Evolutionary conservation across 768 basidiomycete genomes (phyloP).

Genomic region (Suillus spraguei): DNA sequence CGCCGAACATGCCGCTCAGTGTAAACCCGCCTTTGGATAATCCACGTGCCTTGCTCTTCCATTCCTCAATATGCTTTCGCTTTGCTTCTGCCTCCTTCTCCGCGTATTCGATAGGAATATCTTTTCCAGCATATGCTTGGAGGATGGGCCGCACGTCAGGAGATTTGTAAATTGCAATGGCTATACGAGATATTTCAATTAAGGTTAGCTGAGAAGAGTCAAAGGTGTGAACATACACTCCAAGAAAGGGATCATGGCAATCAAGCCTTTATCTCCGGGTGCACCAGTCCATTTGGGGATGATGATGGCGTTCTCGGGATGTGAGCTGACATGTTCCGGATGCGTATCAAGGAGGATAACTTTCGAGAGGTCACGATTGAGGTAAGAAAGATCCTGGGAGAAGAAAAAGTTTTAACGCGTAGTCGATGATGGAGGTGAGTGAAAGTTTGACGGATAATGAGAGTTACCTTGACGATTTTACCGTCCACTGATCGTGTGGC

Average conservation of each 20-base stretch:
- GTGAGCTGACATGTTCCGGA: conserved; percentile 71
- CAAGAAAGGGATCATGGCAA: conserved; percentile 96
- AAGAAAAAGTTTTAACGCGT: not conserved
- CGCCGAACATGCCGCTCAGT: conserved; percentile 47
- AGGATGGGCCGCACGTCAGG: conserved; percentile 88
- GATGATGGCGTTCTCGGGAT: conserved; percentile 88
- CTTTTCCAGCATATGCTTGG: conserved; percentile 81
- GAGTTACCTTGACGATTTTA: conserved; percentile 77
- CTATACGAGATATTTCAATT: conserved; percentile 40
- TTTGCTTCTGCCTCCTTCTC: conserved; percentile 87
- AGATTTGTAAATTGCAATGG: conserved; percentile 90
- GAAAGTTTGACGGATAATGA: not conserved
- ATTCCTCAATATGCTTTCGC: conserved; percentile 75
- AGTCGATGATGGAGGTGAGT: too few relatives aligned
- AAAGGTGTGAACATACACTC: conserved; percentile 61
- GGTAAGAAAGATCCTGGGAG: conserved; percentile 81
- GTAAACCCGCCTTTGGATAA: conserved; percentile 44
- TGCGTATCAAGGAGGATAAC: conserved; percentile 87
- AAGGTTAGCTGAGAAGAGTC: not conserved
- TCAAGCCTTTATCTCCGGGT: conserved; percentile 70
- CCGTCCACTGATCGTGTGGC: conserved; percentile 84
- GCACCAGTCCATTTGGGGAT: conserved; percentile 88
- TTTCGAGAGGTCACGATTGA: conserved; percentile 92
- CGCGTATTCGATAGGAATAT: conserved; percentile 88
- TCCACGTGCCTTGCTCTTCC: conserved; percentile 55